phyloP scores from a whole-genome alignment of 495 filamentous ascomycete species.

The Geopyxis carbonaria region DNA sequence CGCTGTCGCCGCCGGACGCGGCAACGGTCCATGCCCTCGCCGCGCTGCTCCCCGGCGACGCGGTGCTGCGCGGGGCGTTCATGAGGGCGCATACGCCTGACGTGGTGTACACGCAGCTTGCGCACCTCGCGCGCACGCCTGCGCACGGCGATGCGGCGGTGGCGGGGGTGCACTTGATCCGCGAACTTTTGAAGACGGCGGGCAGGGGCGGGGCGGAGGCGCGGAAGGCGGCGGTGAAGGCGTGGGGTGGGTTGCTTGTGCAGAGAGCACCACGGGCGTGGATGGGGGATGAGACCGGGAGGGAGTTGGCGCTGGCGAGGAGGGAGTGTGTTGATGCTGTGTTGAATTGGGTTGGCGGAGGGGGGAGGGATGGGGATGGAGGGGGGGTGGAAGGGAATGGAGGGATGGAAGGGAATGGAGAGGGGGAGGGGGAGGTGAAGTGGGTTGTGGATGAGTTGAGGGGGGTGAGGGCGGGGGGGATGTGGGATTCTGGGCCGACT shows the following conservation, averaged over 20 bases:
- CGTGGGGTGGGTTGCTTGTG: slow-evolving; percentile 5
- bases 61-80: slow-evolving; percentile 11
- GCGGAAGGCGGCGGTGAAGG: slow-evolving; percentile 11
- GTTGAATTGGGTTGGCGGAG: slow-evolving; percentile 14
- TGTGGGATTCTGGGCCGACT: no score
- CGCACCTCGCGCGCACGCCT: slow-evolving; percentile 9
- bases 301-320: slow-evolving; percentile 16
- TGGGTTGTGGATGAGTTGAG: no score
- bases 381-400: slow-evolving; percentile 13
- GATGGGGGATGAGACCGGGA: slow-evolving; percentile 11
- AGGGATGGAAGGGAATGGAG: no score
- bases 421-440: no score
- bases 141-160: slow-evolving; percentile 15
- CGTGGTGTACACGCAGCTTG: slow-evolving; percentile 12
- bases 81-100: slow-evolving; percentile 6
- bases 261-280: slow-evolving; percentile 12
- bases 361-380: slow-evolving; percentile 13
- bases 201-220: slow-evolving; percentile 18
- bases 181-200: slow-evolving; percentile 6
- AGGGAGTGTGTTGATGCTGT: slow-evolving; percentile 15
- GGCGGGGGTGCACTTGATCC: slow-evolving; percentile 15
- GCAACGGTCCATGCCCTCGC: slow-evolving; percentile 13
- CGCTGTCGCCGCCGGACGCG: slow-evolving; percentile 14
- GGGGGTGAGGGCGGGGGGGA: no score
- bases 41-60: slow-evolving; percentile 8